Evolutionary conservation across 495 filamentous ascomycete species (phyloP).

Genomic region (Parathielavia hyrcaniae): DNA sequence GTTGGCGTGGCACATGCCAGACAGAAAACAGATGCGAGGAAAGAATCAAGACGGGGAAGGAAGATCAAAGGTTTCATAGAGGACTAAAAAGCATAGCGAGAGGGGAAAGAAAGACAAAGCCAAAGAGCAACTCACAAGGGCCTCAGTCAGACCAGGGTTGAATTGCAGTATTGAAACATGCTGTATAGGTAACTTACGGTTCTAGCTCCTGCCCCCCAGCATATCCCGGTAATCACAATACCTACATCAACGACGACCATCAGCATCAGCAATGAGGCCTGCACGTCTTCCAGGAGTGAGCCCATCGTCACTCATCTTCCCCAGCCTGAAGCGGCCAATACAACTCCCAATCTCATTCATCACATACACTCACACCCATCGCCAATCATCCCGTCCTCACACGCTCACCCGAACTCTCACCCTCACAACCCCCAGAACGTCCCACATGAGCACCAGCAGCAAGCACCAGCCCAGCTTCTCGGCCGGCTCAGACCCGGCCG

Average conservation of each 20-base stretch:
- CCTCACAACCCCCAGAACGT: background rate
- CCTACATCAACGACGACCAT: background rate
- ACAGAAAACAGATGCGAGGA: no score
- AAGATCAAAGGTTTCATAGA: no score
- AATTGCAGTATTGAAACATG: no score
- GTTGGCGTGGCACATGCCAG: no score
- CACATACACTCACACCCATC: background rate
- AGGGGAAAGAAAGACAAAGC: no score
- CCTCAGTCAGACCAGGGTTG: no score
- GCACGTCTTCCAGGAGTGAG: background rate
- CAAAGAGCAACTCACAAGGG: no score
- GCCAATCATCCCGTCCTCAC: background rate
- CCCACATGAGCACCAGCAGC: background rate
- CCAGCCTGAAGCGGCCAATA: background rate
- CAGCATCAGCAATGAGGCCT: background rate
- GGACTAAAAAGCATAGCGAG: no score
- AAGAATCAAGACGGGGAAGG: no score
- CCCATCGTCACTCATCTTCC: background rate
- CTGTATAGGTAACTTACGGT: no score
- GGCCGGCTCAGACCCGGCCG: conserved; percentile 27
- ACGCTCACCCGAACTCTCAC: background rate
- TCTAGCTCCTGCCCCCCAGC: no score
- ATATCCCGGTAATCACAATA: no score
- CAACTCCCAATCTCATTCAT: background rate
- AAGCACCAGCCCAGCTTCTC: conserved; percentile 24